A percentile compares a stretch with the other conserved stretches of the same genome.
Conservation (phyloP, 2,329 filamentous ascomycete genomes). For the Kalaharituber pfeilii region DNA sequence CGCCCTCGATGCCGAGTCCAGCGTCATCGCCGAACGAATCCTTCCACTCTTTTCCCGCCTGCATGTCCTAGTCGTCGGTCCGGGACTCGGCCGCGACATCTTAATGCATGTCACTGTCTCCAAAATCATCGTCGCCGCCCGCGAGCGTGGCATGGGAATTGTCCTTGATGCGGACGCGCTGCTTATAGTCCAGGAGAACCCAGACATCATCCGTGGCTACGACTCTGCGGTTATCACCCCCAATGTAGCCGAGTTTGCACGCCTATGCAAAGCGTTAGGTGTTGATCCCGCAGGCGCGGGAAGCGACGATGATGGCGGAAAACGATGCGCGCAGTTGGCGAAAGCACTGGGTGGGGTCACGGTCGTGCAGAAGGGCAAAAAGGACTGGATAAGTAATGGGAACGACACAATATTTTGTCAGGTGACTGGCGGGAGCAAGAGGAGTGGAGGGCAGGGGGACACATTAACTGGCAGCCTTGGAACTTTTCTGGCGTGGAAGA, state of each 20-base stretch:
- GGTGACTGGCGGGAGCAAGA: constrained; percentile 64
- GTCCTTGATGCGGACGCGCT: constrained; percentile 88
- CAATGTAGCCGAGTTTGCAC: constrained; percentile 81
- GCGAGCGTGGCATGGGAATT: constrained; percentile 53
- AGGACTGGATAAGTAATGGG: constrained; percentile 72
- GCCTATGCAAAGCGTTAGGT: constrained; percentile 58
- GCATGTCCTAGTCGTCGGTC: constrained; percentile 83
- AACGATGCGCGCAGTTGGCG: constrained; percentile 51
- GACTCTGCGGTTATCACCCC: constrained; percentile 75
- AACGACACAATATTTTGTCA: constrained; percentile 57
- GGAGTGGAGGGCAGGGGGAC: constrained; percentile 87
- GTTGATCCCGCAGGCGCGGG: constrained; percentile 34
- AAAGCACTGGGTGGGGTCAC: constrained; percentile 70
- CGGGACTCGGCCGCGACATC: constrained; percentile 73
- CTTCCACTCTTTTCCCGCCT: constrained; percentile 68
- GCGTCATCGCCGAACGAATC: constrained; percentile 44
- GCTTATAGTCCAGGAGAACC: constrained; percentile 55
- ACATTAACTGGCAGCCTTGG: constrained; percentile 80
- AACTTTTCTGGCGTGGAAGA: constrained; percentile 75
- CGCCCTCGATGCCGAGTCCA: constrained; percentile 34
- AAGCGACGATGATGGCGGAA: constrained; percentile 14
- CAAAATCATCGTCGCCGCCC: constrained; percentile 60
- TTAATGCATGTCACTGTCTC: constrained; percentile 79
- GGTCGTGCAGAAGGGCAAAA: constrained; percentile 71
- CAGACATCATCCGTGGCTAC: constrained; percentile 64